These are phyloP conservation scores for Monilinia fructicola DNA, from an alignment of 2,329 filamentous ascomycete genomes.

Conservation along the genomic window DNA sequence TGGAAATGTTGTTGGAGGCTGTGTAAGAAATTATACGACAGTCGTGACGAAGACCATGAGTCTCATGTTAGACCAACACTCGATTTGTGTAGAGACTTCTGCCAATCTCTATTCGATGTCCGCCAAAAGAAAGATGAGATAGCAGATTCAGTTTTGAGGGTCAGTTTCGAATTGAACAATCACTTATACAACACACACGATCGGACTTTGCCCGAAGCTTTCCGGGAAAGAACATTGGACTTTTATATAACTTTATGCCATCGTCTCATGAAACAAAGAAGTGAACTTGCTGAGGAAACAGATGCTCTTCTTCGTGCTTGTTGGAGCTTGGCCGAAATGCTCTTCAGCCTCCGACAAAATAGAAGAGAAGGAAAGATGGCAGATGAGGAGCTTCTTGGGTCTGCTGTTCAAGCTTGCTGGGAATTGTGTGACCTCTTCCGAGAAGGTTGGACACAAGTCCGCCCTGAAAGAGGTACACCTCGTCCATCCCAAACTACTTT, in stretches of 20 bases:
- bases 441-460: slow-evolving; percentile 85
- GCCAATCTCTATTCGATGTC: slow-evolving; percentile 86
- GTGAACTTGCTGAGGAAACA: slow-evolving; percentile 74
- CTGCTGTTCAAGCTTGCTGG: slow-evolving; percentile 91
- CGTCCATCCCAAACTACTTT: slow-evolving; percentile 77
- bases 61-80: slow-evolving; percentile 72
- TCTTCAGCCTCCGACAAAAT: slow-evolving; percentile 86
- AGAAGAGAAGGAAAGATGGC: slow-evolving; percentile 68
- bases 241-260: slow-evolving; percentile 95
- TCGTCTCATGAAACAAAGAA: slow-evolving; percentile 91
- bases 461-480: slow-evolving; percentile 82
- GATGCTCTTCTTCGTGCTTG: slow-evolving; percentile 82
- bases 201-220: slow-evolving; percentile 77
- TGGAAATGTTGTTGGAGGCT: slow-evolving; percentile 95
- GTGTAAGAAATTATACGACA: slow-evolving; percentile 85
- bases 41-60: slow-evolving; percentile 68
- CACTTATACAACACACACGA: slow-evolving; percentile 94
- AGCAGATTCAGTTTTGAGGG: slow-evolving; percentile 81
- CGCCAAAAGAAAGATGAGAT: slow-evolving; percentile 74
- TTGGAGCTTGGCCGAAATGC: slow-evolving; percentile 88
- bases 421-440: slow-evolving; percentile 91
- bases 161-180: slow-evolving; percentile 94
- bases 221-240: slow-evolving; percentile 85
- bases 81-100: slow-evolving; percentile 88
- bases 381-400: slow-evolving; percentile 82